Percentiles rank a stretch among this genome's conserved stretches.
Conservation (phyloP, 768 basidiomycete genomes). For the Phaffia tasmanica region DNA sequence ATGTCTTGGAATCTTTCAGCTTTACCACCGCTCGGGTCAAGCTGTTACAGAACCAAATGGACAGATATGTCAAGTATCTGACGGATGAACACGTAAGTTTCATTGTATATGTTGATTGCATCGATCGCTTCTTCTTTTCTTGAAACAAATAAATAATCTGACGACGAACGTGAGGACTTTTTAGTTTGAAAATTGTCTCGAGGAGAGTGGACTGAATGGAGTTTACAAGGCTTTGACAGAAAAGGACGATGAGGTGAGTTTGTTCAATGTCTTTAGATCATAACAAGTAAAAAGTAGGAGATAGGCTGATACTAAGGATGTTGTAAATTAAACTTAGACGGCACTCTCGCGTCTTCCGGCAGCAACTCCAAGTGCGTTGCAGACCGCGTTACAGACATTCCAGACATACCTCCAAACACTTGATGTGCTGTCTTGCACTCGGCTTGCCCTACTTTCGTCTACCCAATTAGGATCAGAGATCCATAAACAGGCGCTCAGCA, state of each 20-base stretch:
- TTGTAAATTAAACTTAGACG: slow-evolving; percentile 40
- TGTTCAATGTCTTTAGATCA: background rate
- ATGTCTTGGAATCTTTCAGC: slow-evolving; percentile 34
- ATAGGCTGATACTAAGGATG: background rate
- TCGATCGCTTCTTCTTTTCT: background rate
- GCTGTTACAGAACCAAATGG: slow-evolving; percentile 51
- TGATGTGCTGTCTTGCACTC: slow-evolving; percentile 63
- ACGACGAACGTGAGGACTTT: background rate
- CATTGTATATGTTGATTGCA: background rate
- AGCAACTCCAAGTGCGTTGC: slow-evolving; percentile 54
- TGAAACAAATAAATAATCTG: background rate
- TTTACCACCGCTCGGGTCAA: slow-evolving; percentile 41
- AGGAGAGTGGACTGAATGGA: slow-evolving; percentile 41
- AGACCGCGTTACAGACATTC: slow-evolving; percentile 53
- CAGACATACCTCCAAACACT: slow-evolving; percentile 72
- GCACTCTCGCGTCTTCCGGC: slow-evolving; percentile 66
- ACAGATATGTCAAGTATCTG: slow-evolving; percentile 52
- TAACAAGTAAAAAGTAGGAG: background rate
- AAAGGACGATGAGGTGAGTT: slow-evolving; percentile 37
- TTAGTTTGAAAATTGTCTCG: slow-evolving; percentile 39
- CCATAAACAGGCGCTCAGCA: slow-evolving; percentile 61
- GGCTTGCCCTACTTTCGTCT: slow-evolving; percentile 61
- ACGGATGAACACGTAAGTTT: slow-evolving; percentile 67
- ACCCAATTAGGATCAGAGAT: slow-evolving; percentile 56
- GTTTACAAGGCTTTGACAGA: slow-evolving; percentile 38